Evolutionary conservation across 768 basidiomycete species (phyloP).

Genomic region (Neoboletus magnificus): DNA sequence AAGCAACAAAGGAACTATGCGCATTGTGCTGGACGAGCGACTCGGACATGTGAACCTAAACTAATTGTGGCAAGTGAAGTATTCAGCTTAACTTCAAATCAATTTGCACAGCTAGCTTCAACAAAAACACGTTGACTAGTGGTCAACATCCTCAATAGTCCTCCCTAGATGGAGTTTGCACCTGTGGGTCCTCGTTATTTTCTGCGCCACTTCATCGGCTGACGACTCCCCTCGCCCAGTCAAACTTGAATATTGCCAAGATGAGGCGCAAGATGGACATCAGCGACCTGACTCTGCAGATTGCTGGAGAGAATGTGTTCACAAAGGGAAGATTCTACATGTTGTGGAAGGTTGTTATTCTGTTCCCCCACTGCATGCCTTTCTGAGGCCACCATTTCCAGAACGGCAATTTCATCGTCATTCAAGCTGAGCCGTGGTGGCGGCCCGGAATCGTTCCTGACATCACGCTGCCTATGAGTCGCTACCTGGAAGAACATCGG

Average conservation of each 20-base stretch:
- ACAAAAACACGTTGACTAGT: constrained; percentile 19
- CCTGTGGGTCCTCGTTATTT: constrained; percentile 26
- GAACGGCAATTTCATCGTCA: constrained; percentile 26
- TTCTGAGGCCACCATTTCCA: constrained; percentile 13
- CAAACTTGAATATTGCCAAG: constrained; percentile 17
- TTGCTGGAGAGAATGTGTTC: constrained; percentile 5
- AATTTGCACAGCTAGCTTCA: constrained; percentile 11
- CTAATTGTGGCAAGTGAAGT: constrained; percentile 24
- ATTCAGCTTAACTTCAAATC: neutral
- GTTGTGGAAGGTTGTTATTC: constrained; percentile 26
- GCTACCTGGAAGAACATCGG: constrained; percentile 17
- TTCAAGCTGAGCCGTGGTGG: constrained; percentile 32
- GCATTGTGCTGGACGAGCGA: neutral
- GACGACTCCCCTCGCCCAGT: constrained; percentile 10
- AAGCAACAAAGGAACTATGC: neutral
- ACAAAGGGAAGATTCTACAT: constrained; percentile 22
- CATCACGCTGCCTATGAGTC: neutral
- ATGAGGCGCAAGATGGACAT: constrained; percentile 27
- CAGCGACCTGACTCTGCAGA: constrained; percentile 18
- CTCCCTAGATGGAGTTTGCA: constrained; percentile 25
- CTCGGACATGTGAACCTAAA: too few species aligned
- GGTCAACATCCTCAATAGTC: neutral
- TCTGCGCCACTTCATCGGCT: neutral
- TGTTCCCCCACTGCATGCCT: neutral
- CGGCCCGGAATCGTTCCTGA: constrained; percentile 9